Percentiles rank a stretch among this genome's conserved stretches.
These are phyloP conservation scores for Buxus sempervirens DNA, from an alignment of 164 flowering plant genomes.

Conservation along the genomic window DNA sequence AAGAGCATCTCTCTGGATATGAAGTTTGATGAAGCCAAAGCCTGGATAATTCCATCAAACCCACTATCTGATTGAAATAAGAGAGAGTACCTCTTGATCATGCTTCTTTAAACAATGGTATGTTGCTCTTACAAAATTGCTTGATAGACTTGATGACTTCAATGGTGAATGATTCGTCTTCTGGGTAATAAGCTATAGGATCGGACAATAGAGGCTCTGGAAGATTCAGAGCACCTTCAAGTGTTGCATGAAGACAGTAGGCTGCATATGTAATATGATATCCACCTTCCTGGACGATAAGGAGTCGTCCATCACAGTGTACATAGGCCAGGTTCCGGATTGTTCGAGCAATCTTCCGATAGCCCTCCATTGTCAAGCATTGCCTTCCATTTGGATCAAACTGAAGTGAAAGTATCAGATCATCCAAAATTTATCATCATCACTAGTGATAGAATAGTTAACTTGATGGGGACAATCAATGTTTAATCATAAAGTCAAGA, in stretches of 20 bases:
- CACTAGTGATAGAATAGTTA: not conserved
- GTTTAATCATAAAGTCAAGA: too few relatives aligned
- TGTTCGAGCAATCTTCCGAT: constrained; percentile 53
- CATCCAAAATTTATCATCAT: not conserved
- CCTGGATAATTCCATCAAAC: too few relatives aligned
- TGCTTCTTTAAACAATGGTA: constrained; percentile 34
- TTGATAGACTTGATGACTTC: constrained; percentile 56
- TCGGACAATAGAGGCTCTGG: constrained; percentile 57
- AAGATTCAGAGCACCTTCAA: constrained; percentile 81
- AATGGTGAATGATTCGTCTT: constrained; percentile 53
- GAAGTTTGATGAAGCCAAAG: too few relatives aligned
- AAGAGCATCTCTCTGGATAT: too few relatives aligned
- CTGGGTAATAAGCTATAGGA: constrained; percentile 85
- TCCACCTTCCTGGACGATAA: constrained; percentile 96
- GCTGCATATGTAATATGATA: constrained; percentile 93
- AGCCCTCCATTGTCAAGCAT: constrained; percentile 93
- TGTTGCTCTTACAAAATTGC: constrained; percentile 31
- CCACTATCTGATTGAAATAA: not conserved
- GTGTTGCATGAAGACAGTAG: constrained; percentile 86
- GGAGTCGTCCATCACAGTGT: constrained; percentile 58
- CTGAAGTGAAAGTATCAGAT: constrained; percentile 27
- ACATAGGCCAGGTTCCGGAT: constrained; percentile 48
- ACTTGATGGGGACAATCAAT: too few relatives aligned
- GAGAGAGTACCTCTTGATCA: constrained; percentile 2
- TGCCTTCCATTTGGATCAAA: constrained; percentile 99